Conservation (phyloP, 1,284 basidiomycete genomes). For the Apiotrichum veenhuisii region DNA sequence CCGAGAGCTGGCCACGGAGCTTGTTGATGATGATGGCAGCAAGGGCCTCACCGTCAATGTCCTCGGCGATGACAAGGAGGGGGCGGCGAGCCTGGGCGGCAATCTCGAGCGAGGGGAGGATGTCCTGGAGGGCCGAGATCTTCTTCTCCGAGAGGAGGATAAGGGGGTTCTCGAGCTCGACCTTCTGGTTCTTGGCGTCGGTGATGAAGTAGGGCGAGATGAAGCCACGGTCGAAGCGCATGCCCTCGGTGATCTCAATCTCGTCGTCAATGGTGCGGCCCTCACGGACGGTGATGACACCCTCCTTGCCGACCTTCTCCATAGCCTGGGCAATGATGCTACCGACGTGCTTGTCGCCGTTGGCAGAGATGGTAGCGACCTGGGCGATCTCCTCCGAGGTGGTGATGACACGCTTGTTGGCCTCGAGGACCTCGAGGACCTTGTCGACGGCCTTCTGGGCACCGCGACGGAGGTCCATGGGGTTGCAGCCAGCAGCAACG, state of each 20-base stretch:
- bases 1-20: conserved; percentile 91
- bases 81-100: conserved; percentile 89
- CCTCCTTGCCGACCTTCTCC: conserved; percentile 99
- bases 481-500: conserved; percentile 96
- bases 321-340: conserved; percentile 97
- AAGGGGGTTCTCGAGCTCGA: conserved; percentile 94
- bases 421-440: conserved; percentile 85
- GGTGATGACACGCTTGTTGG: conserved; percentile 89
- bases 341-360: conserved; percentile 91
- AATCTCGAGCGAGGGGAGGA: conserved; percentile 88
- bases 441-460: conserved; percentile 94
- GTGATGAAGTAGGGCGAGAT: conserved; percentile 99
- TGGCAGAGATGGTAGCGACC: conserved; percentile 97
- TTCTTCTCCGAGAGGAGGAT: conserved; percentile 97
- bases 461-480: conserved; percentile 97
- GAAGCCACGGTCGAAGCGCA: conserved; percentile 98
- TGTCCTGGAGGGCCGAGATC: conserved; percentile 91
- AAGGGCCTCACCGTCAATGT: conserved; percentile 94
- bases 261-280: conserved; percentile 96
- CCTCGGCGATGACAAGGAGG: conserved; percentile 93
- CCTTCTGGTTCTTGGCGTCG: conserved; percentile 94
- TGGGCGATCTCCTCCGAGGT: conserved; percentile 92
- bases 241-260: conserved; percentile 99
- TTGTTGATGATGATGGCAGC: conserved; percentile 98
- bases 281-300: conserved; percentile 99